Conservation (phyloP, 805 yeast species). For the Candida arabinofermentans region DNA sequence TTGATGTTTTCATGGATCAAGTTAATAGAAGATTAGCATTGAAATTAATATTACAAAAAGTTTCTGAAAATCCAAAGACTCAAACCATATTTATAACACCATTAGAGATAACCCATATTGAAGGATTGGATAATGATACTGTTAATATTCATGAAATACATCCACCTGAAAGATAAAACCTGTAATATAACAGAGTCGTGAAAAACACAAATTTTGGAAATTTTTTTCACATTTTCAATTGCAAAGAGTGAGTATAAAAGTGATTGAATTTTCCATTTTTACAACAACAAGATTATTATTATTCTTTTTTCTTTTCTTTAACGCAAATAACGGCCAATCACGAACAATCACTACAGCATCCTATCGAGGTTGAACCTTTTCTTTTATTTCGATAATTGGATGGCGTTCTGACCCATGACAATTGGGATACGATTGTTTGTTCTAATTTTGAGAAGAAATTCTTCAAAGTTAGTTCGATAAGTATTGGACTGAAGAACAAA, state of each 20-base stretch:
- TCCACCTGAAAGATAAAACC: conserved; percentile 31
- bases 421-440: neutral
- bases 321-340: neutral
- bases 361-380: neutral
- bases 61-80: conserved; percentile 58
- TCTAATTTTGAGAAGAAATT: neutral
- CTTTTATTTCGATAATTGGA: neutral
- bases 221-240: too few species aligned
- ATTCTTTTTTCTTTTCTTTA: neutral
- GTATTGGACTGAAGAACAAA: conserved; percentile 1
- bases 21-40: conserved; percentile 81
- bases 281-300: neutral
- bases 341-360: neutral
- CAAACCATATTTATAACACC: conserved; percentile 95
- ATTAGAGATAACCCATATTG: conserved; percentile 74
- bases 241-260: too few species aligned
- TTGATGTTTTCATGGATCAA: conserved; percentile 96
- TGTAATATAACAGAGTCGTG: too few species aligned
- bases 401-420: conserved; percentile 1
- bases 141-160: conserved; percentile 63
- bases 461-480: neutral
- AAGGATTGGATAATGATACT: conserved; percentile 47
- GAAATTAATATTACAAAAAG: conserved; percentile 63
- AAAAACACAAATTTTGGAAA: too few species aligned
- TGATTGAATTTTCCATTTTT: too few species aligned